Evolutionary conservation across 495 filamentous ascomycete species (phyloP).

Genomic region (Evansstolkia leycettana): DNA sequence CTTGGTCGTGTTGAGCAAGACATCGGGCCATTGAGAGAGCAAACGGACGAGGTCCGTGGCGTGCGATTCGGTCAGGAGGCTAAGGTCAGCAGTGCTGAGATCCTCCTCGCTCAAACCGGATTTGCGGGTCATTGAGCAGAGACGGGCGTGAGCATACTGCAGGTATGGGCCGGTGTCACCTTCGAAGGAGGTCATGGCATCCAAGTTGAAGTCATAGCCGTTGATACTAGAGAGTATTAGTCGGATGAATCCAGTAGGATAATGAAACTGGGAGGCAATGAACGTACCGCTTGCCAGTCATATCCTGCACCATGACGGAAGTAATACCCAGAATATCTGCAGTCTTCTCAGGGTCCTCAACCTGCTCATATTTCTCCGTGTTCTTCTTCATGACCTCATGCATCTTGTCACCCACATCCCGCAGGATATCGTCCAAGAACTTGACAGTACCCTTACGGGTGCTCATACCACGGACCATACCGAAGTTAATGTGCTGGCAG

Average conservation of each 20-base stretch:
- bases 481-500: slow-evolving; percentile 63
- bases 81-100: slow-evolving; percentile 39
- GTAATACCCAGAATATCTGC: slow-evolving; percentile 50
- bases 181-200: slow-evolving; percentile 58
- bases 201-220: slow-evolving; percentile 56
- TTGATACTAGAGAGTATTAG: slow-evolving; percentile 37
- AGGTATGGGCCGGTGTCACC: slow-evolving; percentile 60
- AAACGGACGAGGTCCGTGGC: slow-evolving; percentile 46
- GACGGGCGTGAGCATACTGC: slow-evolving; percentile 57
- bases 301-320: slow-evolving; percentile 63
- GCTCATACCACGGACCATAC: slow-evolving; percentile 60
- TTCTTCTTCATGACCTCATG: slow-evolving; percentile 61
- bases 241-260: slow-evolving; percentile 1
- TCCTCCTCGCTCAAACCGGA: slow-evolving; percentile 29
- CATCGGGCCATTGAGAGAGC: slow-evolving; percentile 51
- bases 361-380: slow-evolving; percentile 50
- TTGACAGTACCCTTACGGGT: slow-evolving; percentile 59
- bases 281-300: slow-evolving; percentile 54
- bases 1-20: slow-evolving; percentile 47
- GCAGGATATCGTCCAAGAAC: slow-evolving; percentile 56
- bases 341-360: slow-evolving; percentile 43
- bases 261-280: background rate
- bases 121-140: slow-evolving; percentile 50
- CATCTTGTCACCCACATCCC: slow-evolving; percentile 54
- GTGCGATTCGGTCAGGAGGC: slow-evolving; percentile 43